A percentile compares a stretch with the other conserved stretches of the same genome.
These are phyloP conservation scores for Jacaranda copaia DNA, from an alignment of 257 asterid species.

Conservation along the genomic window DNA sequence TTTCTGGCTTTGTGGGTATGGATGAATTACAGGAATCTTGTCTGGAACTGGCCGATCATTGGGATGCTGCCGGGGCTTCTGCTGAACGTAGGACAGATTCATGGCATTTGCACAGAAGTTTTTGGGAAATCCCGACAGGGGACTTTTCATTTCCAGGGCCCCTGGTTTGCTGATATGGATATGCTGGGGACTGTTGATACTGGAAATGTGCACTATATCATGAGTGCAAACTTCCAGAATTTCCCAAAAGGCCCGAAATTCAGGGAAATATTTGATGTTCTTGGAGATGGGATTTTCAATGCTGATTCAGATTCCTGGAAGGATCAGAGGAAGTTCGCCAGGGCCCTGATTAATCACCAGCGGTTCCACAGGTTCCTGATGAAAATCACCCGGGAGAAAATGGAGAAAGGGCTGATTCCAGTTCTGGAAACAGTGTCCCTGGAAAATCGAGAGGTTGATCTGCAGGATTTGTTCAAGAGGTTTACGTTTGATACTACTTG, in stretches of 20 bases:
- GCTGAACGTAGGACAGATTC: conserved; percentile 42
- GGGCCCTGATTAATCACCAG: conserved; percentile 48
- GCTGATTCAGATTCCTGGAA: conserved; percentile 57
- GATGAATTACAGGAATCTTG: conserved; percentile 23
- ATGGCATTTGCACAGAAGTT: conserved; percentile 40
- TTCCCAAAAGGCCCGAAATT: conserved; percentile 61
- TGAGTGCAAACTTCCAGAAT: conserved; percentile 55
- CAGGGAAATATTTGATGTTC: conserved; percentile 55
- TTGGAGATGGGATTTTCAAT: conserved; percentile 70
- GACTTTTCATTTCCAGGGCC: conserved; percentile 53
- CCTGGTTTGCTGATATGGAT: conserved; percentile 61
- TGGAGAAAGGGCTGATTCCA: conserved; percentile 52
- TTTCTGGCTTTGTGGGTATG: conserved; percentile 33
- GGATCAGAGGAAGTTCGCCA: conserved; percentile 48
- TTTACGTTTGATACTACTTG: conserved; percentile 59
- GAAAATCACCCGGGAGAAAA: conserved; percentile 42
- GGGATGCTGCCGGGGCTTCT: conserved; percentile 55
- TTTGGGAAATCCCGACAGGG: conserved; percentile 36
- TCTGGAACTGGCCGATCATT: conserved; percentile 53
- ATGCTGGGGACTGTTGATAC: conserved; percentile 58
- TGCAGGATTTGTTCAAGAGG: conserved; percentile 65
- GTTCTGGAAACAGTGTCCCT: conserved; percentile 43
- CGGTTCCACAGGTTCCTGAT: conserved; percentile 45
- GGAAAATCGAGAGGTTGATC: conserved; percentile 37
- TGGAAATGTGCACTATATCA: conserved; percentile 55